Base-by-base conservation (phyloP, 148 eudicot genomes). In the Silene conica region DNA sequence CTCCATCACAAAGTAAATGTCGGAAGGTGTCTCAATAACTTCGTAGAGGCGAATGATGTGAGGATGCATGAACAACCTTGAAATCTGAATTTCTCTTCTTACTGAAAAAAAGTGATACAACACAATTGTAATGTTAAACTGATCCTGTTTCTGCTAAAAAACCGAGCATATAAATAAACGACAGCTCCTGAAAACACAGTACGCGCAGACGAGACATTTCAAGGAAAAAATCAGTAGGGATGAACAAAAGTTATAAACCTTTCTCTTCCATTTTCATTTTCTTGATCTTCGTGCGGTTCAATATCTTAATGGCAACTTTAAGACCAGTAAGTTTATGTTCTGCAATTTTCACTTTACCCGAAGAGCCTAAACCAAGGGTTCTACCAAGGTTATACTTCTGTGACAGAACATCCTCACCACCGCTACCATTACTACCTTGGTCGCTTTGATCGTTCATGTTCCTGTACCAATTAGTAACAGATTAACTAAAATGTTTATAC, bases 31-130 rank as follows among this genome's bases (percentile, higher is more conserved):
- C 92, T 94, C 98, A 62, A 94, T 88, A 41, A 94, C 98, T 82
- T 94, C 98, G 76, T 94, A 94, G 3, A 94, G 96, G 38, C 98
- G 90, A 41, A 92, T 92, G 31, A 94, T 91, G 71, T 94, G 98
- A n/a, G 98, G 98, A 82, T 94, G 98, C 93, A 92, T 92, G 80
- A 94, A 92, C 85, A 94, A 74, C 63, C 97, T 88, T 85, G 89
- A 76, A 52, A 94, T 94, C 76, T 92, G 89, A 72, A 94, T 94
- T 84, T 94, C 98, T 78, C 97, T 86, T 79, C 92, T 82, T 55
- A 94, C 98, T 94, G 85, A 82, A 86, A 68, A 79, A 83, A 3
- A 20, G 58, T 58, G 11, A 56, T 6, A 23, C 18, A 55, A 71
- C 20, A 22, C 43, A 6, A 1, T 31, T 38, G 8, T 38, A 34